Conservation (phyloP, 2,329 filamentous ascomycete species). For the Trichoderma oligosporum region DNA sequence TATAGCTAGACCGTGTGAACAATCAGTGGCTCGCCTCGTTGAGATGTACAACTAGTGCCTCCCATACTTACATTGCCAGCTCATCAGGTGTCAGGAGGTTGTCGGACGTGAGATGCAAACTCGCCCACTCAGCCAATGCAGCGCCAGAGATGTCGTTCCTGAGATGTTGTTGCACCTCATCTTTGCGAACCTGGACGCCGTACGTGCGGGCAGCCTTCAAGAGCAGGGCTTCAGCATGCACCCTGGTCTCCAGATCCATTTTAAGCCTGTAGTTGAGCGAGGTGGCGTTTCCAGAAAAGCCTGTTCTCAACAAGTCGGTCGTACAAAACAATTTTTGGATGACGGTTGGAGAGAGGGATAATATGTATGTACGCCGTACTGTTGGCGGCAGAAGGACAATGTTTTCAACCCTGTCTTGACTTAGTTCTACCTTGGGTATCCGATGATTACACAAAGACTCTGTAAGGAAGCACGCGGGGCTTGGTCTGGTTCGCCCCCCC, state of each 20-base stretch:
- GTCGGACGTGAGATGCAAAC: slow-evolving; percentile 45
- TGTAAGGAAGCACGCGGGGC: no score
- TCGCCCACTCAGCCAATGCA: slow-evolving; percentile 46
- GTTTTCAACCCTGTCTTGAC: no score
- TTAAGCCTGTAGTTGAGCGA: slow-evolving; percentile 32
- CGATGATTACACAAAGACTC: no score
- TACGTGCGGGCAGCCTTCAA: slow-evolving; percentile 33
- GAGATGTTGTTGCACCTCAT: slow-evolving; percentile 39
- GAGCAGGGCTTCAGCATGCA: slow-evolving; percentile 34
- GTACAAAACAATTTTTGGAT: slow-evolving; percentile 21
- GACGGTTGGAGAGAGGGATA: no score
- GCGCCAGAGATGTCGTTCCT: slow-evolving; percentile 34
- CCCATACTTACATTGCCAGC: slow-evolving; percentile 45
- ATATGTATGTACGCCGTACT: neutral
- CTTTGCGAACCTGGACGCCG: slow-evolving; percentile 32
- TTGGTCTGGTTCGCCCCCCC: neutral
- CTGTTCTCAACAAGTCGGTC: slow-evolving; percentile 19
- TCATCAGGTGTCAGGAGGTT: slow-evolving; percentile 54
- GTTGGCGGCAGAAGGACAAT: neutral
- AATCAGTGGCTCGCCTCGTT: neutral
- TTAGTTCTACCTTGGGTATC: no score
- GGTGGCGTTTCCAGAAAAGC: slow-evolving; percentile 25
- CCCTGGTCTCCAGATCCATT: slow-evolving; percentile 30
- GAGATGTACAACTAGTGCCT: slow-evolving; percentile 7
- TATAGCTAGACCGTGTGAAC: slow-evolving; percentile 42